These are phyloP conservation scores for Durotheca rogersii DNA, from an alignment of 495 filamentous ascomycete species.

Conservation along the genomic window DNA sequence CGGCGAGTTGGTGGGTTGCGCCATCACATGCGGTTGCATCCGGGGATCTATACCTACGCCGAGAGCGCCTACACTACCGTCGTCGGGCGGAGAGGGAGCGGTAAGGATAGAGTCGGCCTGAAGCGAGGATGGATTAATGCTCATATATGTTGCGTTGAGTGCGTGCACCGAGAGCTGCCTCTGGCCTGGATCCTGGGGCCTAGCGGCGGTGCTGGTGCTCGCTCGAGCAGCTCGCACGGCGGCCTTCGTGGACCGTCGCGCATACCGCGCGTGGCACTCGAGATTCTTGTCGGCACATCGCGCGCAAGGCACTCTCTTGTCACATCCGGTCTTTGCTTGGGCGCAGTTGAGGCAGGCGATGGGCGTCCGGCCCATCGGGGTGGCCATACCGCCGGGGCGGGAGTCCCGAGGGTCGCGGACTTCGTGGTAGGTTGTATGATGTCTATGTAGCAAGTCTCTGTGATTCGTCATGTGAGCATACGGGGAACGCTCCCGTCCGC, in stretches of 20 bases:
- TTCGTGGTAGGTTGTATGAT: slow-evolving; percentile 55
- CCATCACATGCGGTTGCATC: slow-evolving; percentile 29
- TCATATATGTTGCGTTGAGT: slow-evolving; percentile 40
- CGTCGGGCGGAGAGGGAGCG: slow-evolving; percentile 32
- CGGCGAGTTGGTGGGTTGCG: slow-evolving; percentile 32
- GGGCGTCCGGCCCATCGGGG: slow-evolving; percentile 42
- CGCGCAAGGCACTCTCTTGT: slow-evolving; percentile 63
- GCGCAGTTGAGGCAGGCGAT: slow-evolving; percentile 63
- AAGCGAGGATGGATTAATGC: slow-evolving; percentile 34
- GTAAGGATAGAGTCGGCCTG: slow-evolving; percentile 26
- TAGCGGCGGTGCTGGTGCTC: too few relatives aligned
- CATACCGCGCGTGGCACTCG: slow-evolving; percentile 55
- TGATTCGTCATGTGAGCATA: slow-evolving; percentile 28
- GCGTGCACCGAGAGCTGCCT: too few relatives aligned
- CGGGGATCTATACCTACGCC: slow-evolving; percentile 34
- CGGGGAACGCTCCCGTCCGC: background rate
- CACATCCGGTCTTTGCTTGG: slow-evolving; percentile 66
- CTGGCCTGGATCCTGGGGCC: too few relatives aligned
- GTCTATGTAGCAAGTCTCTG: slow-evolving; percentile 61
- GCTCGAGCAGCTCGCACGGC: slow-evolving; percentile 43
- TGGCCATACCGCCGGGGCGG: slow-evolving; percentile 39
- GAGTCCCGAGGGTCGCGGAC: slow-evolving; percentile 44
- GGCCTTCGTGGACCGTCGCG: slow-evolving; percentile 56
- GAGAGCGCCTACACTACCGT: slow-evolving; percentile 24
- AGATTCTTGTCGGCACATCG: slow-evolving; percentile 60